Evolutionary conservation across 1,284 basidiomycete species (phyloP), one percentile per base, ranked within the genome.

Genomic region (Papiliotrema terrestris): DNA sequence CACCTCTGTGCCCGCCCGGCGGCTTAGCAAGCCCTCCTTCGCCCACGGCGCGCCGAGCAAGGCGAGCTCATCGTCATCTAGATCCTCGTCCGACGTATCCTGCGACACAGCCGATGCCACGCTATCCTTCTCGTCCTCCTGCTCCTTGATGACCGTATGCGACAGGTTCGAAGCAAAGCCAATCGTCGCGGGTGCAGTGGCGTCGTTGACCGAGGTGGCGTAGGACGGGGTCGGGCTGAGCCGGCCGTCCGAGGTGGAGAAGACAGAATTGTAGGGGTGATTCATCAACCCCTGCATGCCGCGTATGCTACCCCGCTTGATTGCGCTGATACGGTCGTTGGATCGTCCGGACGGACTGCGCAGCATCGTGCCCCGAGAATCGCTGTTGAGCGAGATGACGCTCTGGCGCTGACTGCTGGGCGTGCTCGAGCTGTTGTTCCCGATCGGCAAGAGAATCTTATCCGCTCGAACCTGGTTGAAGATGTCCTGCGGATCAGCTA

Each of bases 1-100:
- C 20, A 20, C 32, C 25, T 52, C 65, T 41, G 73, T 89, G 93
- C 19, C 72, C 68, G 0, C 83, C 80, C 3, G 83, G 82, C 69
- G 97, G 94, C 86, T 88, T 3, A 98, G 83, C 80, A 94, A 88
- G 15, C 95, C 95, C 75, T 98, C 95, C 75, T 98, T 98, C 0
- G 95, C 95, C 95, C 95, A 98, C 0, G 95, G 95, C 2, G 95
- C 86, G 23, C 95, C 95, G 13, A 96, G 83, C 36, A 98, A 80
- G 1, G 95, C 94, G 13, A 98, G 81, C 76, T 97, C 92, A 70
- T 97, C 93, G 69, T 98, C 94, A 4, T 86, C 85, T 57, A 95
- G 88, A 5, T 76, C 74, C 25, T 74, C 76, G n/a, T 68, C 52
- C 4, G 61, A 62, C 11, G 61, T 64, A 4, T 49, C 56, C 26